Evolutionary conservation across 139 green algal species (phyloP).

Genomic region (Ettlia oleoabundans): DNA sequence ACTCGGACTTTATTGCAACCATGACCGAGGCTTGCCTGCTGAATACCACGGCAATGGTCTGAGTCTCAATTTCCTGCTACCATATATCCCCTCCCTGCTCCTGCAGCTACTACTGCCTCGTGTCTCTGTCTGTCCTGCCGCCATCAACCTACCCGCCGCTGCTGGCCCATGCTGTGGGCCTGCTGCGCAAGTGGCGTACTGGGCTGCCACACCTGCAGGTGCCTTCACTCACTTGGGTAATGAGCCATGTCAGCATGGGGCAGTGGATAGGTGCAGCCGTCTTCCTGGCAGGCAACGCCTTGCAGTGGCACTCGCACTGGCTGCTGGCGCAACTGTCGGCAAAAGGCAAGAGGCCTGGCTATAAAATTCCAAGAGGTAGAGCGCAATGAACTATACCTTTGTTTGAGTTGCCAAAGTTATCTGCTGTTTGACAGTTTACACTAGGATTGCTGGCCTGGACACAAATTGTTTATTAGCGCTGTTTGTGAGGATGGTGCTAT

Average conservation of each 20-base stretch:
- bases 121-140: conserved; percentile 68
- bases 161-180: neutral
- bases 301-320: conserved; percentile 66
- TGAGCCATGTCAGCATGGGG: neutral
- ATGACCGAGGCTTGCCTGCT: too few species aligned
- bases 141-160: neutral
- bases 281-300: conserved; percentile 55
- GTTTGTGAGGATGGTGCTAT: neutral
- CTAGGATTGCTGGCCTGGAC: neutral
- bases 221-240: neutral
- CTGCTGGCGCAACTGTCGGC: conserved; percentile 52
- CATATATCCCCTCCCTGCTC: neutral
- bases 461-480: neutral
- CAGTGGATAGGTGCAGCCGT: conserved; percentile 43
- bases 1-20: too few species aligned
- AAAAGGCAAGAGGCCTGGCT: neutral
- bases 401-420: too few species aligned
- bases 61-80: neutral
- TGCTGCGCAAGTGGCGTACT: neutral
- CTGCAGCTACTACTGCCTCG: conserved; percentile 74
- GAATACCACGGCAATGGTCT: too few species aligned
- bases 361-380: conserved; percentile 45
- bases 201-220: neutral
- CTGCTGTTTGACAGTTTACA: too few species aligned
- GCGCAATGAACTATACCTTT: too few species aligned